Evolutionary conservation across 1,139 yeast species (phyloP).

Genomic region (Taphrina deformans): DNA sequence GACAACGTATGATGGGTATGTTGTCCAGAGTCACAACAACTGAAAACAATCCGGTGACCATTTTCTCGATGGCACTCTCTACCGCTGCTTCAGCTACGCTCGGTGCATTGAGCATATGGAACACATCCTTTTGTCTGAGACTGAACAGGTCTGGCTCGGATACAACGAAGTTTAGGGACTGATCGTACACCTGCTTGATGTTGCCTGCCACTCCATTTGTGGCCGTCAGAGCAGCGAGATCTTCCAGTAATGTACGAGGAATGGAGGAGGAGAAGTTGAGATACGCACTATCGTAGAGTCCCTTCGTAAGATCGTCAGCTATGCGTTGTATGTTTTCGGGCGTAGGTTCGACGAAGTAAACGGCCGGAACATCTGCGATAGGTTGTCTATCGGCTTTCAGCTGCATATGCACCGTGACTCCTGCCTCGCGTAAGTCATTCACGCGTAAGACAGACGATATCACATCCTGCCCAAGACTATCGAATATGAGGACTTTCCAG

Average conservation of each 20-base stretch:
- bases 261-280: slow-evolving; percentile 83
- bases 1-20: slow-evolving; percentile 87
- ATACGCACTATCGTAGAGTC: slow-evolving; percentile 74
- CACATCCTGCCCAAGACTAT: slow-evolving; percentile 74
- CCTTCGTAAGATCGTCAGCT: slow-evolving; percentile 68
- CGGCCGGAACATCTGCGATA: slow-evolving; percentile 89
- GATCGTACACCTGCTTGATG: slow-evolving; percentile 88
- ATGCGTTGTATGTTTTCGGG: slow-evolving; percentile 67
- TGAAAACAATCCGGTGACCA: slow-evolving; percentile 79
- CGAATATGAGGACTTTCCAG: slow-evolving; percentile 94
- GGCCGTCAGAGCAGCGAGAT: slow-evolving; percentile 81
- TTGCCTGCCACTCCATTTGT: slow-evolving; percentile 54
- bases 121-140: slow-evolving; percentile 65
- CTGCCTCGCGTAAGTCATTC: slow-evolving; percentile 71
- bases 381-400: slow-evolving; percentile 63
- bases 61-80: slow-evolving; percentile 62
- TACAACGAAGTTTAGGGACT: slow-evolving; percentile 84
- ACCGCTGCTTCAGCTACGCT: slow-evolving; percentile 72
- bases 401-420: slow-evolving; percentile 79
- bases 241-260: slow-evolving; percentile 76
- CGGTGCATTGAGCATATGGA: slow-evolving; percentile 69
- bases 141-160: slow-evolving; percentile 91
- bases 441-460: slow-evolving; percentile 87
- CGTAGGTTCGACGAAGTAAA: slow-evolving; percentile 89
- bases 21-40: slow-evolving; percentile 66